A percentile compares a stretch with the other conserved stretches of the same genome.
Evolutionary conservation across 106 monocot species (phyloP).

Genomic region (Acorus calamus): DNA sequence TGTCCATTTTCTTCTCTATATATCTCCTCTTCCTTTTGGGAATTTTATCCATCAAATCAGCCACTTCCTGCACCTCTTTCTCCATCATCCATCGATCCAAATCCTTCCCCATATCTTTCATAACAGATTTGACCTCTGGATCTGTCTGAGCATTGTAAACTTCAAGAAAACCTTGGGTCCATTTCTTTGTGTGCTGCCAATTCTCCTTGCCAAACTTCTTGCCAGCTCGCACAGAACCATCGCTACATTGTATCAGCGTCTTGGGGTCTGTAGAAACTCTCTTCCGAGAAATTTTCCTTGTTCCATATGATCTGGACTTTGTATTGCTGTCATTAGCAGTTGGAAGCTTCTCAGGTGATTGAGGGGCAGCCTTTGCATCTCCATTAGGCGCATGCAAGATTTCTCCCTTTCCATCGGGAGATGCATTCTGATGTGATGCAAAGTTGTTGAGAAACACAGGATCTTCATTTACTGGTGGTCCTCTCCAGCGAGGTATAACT

Average conservation of each 20-base stretch:
- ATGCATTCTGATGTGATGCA: neutral
- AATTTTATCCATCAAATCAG: constrained; percentile 45
- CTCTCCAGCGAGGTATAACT: constrained; percentile 75
- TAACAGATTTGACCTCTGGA: constrained; percentile 70
- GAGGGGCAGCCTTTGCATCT: constrained; percentile 7
- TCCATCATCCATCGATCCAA: constrained; percentile 73
- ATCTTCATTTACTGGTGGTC: constrained; percentile 30
- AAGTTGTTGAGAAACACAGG: constrained; percentile 38
- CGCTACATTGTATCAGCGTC: constrained; percentile 69
- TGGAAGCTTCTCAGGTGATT: constrained; percentile 16
- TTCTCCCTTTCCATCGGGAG: constrained; percentile 3
- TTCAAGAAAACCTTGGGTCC: constrained; percentile 74
- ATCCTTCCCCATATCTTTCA: constrained; percentile 76
- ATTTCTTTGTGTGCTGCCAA: constrained; percentile 86
- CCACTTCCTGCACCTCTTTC: constrained; percentile 46
- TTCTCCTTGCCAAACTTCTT: constrained; percentile 64
- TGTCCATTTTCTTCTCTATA: constrained; percentile 73
- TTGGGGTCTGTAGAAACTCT: constrained; percentile 16
- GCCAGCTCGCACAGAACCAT: constrained; percentile 67
- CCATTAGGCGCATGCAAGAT: neutral
- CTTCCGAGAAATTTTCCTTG: constrained; percentile 13
- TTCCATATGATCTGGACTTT: constrained; percentile 14
- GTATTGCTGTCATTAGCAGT: constrained; percentile 8
- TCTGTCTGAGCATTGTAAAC: constrained; percentile 74
- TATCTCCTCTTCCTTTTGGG: constrained; percentile 45